A percentile compares a stretch with the other conserved stretches of the same genome.
These are phyloP conservation scores for Pyrenula massariospora DNA, from an alignment of 495 filamentous ascomycete species.

Conservation along the genomic window DNA sequence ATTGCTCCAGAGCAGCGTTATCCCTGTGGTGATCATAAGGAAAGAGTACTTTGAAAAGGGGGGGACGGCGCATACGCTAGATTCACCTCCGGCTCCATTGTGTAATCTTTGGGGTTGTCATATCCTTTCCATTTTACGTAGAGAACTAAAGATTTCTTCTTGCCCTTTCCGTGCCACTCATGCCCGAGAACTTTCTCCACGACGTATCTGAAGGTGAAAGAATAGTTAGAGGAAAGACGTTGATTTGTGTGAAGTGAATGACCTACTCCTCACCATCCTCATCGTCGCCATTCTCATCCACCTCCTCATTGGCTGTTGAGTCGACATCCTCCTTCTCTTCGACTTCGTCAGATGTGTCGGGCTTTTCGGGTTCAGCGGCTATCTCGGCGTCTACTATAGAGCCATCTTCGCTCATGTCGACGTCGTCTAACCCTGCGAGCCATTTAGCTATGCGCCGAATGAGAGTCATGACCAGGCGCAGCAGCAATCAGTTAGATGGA, in stretches of 20 bases:
- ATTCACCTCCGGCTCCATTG: constrained; percentile 50
- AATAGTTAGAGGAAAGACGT: constrained; percentile 13
- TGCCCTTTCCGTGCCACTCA: constrained; percentile 2
- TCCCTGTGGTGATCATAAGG: constrained; percentile 16
- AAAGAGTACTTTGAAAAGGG: background rate
- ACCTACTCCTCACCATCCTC: constrained; percentile 29
- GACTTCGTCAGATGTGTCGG: constrained; percentile 22
- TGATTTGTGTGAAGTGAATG: constrained; percentile 11
- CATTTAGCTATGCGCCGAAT: background rate
- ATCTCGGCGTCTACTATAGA: background rate
- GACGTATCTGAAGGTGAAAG: constrained; percentile 31
- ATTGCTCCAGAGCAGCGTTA: constrained; percentile 40
- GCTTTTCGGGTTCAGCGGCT: constrained; percentile 28
- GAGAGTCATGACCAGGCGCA: background rate
- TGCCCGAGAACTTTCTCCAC: constrained; percentile 49
- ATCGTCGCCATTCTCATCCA: constrained; percentile 18
- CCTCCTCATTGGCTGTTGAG: constrained; percentile 19
- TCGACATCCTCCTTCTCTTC: constrained; percentile 15
- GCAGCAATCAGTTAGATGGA: constrained; percentile 1
- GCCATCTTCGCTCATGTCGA: background rate
- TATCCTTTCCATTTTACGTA: constrained; percentile 57
- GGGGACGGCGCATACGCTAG: constrained; percentile 25
- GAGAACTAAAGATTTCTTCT: constrained; percentile 30
- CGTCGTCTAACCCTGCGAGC: background rate
- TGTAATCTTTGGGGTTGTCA: background rate